phyloP scores from a whole-genome alignment of 805 yeast species.

The Nakazawaea populi region DNA sequence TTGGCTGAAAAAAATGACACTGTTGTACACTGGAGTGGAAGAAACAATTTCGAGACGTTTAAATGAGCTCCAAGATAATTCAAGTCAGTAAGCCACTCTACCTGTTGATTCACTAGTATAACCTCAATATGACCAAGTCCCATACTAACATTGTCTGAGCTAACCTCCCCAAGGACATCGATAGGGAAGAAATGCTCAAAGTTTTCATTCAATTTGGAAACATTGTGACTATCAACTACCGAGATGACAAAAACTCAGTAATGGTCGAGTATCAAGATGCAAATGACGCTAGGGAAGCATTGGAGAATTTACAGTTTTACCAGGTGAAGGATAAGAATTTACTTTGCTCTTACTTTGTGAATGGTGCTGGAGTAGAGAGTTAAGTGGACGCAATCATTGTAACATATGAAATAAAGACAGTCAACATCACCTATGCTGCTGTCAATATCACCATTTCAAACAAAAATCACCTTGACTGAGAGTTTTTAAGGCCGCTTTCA shows the following conservation, averaged over 20 bases:
- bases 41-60: too few relatives aligned
- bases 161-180: constrained; percentile 3
- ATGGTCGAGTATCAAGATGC: not conserved
- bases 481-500: too few relatives aligned
- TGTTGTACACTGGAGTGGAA: too few relatives aligned
- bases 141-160: not conserved
- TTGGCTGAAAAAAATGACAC: too few relatives aligned
- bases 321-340: constrained; percentile 1
- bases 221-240: not conserved
- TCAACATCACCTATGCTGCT: too few relatives aligned
- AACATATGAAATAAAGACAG: too few relatives aligned
- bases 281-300: not conserved
- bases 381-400: not conserved
- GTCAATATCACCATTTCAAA: too few relatives aligned
- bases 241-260: not conserved
- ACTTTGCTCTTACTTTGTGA: not conserved
- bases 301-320: constrained; percentile 4
- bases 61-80: not conserved
- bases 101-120: too few relatives aligned
- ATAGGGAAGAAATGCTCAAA: not conserved
- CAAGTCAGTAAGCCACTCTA: not conserved
- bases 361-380: not conserved
- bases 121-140: too few relatives aligned
- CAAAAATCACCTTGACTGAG: too few relatives aligned
- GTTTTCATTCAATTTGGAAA: constrained; percentile 7